Percentiles rank a stretch among this genome's conserved stretches.
These are phyloP conservation scores for Colletotrichum liriopes DNA, from an alignment of 2,329 filamentous ascomycete species.

Conservation along the genomic window DNA sequence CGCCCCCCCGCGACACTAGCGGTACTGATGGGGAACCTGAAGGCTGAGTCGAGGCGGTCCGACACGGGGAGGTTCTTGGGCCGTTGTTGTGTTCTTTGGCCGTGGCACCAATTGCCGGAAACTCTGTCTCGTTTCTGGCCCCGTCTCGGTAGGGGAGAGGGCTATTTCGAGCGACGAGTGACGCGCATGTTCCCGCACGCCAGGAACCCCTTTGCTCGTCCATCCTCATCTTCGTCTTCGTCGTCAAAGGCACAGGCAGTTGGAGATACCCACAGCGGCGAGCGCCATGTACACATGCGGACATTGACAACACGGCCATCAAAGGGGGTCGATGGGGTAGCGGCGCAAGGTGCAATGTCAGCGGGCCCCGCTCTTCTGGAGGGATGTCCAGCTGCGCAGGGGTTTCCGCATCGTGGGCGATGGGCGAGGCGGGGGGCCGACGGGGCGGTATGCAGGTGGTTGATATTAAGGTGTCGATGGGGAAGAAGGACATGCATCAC, in stretches of 20 bases:
- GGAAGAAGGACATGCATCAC: conserved; percentile 5
- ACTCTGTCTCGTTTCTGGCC: not conserved
- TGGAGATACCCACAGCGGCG: not conserved
- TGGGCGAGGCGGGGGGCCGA: conserved; percentile 6
- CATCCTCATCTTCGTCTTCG: not conserved
- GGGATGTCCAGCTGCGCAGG: conserved; percentile 27
- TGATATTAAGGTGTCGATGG: conserved; percentile 35
- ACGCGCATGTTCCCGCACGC: not conserved
- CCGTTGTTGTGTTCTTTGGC: not conserved
- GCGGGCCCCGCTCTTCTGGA: conserved; percentile 1
- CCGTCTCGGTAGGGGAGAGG: not conserved
- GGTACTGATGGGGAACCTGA: not conserved
- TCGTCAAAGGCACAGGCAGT: not conserved
- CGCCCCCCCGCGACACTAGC: conserved; percentile 28
- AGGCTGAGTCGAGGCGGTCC: not conserved
- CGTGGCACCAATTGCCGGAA: not conserved
- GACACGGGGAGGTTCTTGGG: not conserved
- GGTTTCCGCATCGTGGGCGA: conserved; percentile 15
- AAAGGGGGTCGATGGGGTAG: not conserved
- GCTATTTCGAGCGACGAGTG: not conserved
- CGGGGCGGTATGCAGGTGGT: conserved; percentile 28
- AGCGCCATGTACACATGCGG: too few relatives aligned
- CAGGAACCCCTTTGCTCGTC: too few relatives aligned
- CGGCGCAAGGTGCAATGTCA: not conserved
- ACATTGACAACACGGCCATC: not conserved